These are phyloP conservation scores for Magnusiomyces fungicola DNA, from an alignment of 1,139 yeast species.

Conservation along the genomic window DNA sequence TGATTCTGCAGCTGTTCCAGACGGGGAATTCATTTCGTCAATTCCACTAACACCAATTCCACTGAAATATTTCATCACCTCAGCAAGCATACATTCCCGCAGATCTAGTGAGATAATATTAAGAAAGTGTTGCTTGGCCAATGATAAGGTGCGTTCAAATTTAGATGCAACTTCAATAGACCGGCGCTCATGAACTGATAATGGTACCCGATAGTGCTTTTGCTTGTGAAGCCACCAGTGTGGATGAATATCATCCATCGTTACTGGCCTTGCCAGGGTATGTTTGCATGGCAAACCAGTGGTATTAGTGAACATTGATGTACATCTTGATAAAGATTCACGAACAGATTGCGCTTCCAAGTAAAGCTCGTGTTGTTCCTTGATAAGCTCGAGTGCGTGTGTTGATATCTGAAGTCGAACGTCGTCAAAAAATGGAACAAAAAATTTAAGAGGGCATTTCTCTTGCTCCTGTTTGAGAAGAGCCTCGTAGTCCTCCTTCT, in stretches of 20 bases:
- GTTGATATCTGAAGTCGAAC: slow-evolving; percentile 15
- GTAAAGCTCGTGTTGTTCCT: slow-evolving; percentile 15
- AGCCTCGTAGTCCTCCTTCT: slow-evolving; percentile 9
- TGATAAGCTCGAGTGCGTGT: slow-evolving; percentile 15
- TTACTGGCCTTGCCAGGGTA: slow-evolving; percentile 14
- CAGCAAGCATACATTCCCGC: slow-evolving; percentile 10
- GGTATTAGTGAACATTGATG: slow-evolving; percentile 15
- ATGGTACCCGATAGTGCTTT: slow-evolving; percentile 6
- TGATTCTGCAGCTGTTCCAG: background rate
- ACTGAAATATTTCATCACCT: slow-evolving; percentile 10
- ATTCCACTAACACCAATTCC: slow-evolving; percentile 12
- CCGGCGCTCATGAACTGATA: slow-evolving; percentile 11
- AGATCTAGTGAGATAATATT: slow-evolving; percentile 11
- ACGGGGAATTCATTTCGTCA: background rate
- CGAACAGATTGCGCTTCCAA: slow-evolving; percentile 11
- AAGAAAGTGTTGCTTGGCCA: slow-evolving; percentile 13
- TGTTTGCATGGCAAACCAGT: slow-evolving; percentile 16
- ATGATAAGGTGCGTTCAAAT: slow-evolving; percentile 11
- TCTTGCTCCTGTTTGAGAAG: slow-evolving; percentile 9
- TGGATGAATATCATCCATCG: slow-evolving; percentile 14
- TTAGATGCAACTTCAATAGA: slow-evolving; percentile 10
- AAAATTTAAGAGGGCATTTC: slow-evolving; percentile 13
- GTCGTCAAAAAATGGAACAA: slow-evolving; percentile 15
- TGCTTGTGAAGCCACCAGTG: slow-evolving; percentile 15
- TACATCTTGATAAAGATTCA: slow-evolving; percentile 13